Evolutionary conservation across 2,329 filamentous ascomycete genomes (phyloP).

Genomic region (Pseudodiploospora longispora): DNA sequence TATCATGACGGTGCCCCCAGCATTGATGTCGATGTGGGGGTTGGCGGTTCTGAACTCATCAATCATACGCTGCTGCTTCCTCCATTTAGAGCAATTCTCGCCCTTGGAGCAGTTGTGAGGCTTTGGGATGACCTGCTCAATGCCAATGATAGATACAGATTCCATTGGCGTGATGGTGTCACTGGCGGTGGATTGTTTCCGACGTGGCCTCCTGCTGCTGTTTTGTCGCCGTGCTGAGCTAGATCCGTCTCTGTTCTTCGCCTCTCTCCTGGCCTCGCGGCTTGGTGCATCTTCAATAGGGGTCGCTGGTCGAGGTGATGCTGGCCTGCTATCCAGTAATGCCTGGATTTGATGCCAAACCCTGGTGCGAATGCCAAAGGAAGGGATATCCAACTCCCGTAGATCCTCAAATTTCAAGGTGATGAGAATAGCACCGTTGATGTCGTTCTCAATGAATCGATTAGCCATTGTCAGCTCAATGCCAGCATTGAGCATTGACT

Average conservation of each 20-base stretch:
- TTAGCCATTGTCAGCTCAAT: constrained; percentile 71
- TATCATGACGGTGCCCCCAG: constrained; percentile 64
- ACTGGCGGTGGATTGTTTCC: constrained; percentile 39
- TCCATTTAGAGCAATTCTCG: constrained; percentile 75
- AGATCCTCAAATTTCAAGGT: constrained; percentile 88
- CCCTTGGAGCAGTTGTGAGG: constrained; percentile 80
- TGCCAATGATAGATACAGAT: constrained; percentile 84
- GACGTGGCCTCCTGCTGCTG: constrained; percentile 31
- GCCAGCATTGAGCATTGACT: constrained; percentile 79
- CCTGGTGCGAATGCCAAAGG: constrained; percentile 72
- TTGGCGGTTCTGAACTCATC: constrained; percentile 68
- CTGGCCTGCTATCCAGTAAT: constrained; percentile 49
- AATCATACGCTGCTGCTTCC: constrained; percentile 70
- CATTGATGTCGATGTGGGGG: constrained; percentile 49
- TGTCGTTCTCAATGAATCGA: constrained; percentile 86
- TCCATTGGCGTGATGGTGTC: constrained; percentile 71
- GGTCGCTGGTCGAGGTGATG: constrained; percentile 46
- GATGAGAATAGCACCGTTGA: constrained; percentile 77
- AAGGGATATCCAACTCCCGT: constrained; percentile 71
- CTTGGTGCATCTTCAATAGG: constrained; percentile 54
- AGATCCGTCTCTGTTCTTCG: constrained; percentile 28
- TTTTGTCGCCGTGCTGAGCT: constrained; percentile 30
- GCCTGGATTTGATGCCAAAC: constrained; percentile 73
- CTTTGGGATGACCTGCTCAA: constrained; percentile 81
- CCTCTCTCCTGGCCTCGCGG: constrained; percentile 39